A percentile compares a stretch with the other conserved stretches of the same genome.
Conservation (phyloP, 1,284 basidiomycete genomes). For the Microbotryum saponariae region DNA sequence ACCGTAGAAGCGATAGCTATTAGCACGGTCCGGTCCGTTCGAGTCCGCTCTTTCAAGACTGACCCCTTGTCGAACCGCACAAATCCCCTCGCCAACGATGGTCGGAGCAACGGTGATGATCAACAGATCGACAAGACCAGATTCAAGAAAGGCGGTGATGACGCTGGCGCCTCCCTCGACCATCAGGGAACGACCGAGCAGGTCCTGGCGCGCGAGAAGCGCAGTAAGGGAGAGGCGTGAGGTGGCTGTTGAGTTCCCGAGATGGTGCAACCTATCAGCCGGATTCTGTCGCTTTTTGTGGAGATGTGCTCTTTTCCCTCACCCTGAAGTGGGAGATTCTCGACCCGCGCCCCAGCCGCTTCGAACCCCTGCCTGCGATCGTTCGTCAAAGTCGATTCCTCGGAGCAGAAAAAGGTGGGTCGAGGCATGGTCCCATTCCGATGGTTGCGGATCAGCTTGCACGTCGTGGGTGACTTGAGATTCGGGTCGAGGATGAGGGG, state of each 20-base stretch:
- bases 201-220: background rate
- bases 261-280: background rate
- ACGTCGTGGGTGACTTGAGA: conserved; percentile 58
- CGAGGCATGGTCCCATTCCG: conserved; percentile 53
- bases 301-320: no score
- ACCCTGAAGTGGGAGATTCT: no score
- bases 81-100: conserved; percentile 68
- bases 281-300: no score
- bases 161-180: conserved; percentile 86
- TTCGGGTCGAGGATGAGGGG: conserved; percentile 77
- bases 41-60: background rate
- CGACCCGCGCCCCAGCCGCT: conserved; percentile 50
- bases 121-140: conserved; percentile 56
- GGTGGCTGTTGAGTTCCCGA: background rate
- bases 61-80: conserved; percentile 40
- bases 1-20: no score
- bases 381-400: conserved; percentile 37
- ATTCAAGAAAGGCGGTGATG: conserved; percentile 65
- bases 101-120: conserved; percentile 76
- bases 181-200: conserved; percentile 58
- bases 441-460: conserved; percentile 68
- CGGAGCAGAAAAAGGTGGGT: conserved; percentile 63
- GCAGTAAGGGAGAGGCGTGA: background rate
- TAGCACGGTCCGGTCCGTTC: background rate
- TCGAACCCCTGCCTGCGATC: conserved; percentile 35